Evolutionary conservation across 495 filamentous ascomycete genomes (phyloP).

Genomic region (Peziza echinospora): DNA sequence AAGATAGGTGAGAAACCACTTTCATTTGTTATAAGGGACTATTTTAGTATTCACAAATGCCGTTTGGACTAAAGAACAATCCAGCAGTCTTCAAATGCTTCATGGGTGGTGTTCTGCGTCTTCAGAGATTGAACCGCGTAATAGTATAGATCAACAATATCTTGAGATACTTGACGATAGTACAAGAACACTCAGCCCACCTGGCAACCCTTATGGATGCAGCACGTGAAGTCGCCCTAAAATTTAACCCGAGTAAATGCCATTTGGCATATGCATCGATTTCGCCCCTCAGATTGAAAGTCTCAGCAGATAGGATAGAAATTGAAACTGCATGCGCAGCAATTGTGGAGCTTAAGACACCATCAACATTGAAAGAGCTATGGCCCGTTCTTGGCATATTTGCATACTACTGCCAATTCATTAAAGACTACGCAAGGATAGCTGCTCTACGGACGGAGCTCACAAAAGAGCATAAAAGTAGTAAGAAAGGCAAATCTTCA

Average conservation of each 20-base stretch:
- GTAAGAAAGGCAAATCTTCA: too few relatives aligned
- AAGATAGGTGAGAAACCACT: neutral
- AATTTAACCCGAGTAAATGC: neutral
- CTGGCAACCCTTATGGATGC: neutral
- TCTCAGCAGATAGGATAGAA: neutral
- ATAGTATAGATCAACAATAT: slow-evolving; percentile 2
- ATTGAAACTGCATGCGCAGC: neutral
- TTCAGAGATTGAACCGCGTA: neutral
- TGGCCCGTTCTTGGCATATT: slow-evolving; percentile 1
- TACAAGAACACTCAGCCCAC: neutral
- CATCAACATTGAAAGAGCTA: neutral
- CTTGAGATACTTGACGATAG: neutral
- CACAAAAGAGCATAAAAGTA: neutral
- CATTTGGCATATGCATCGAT: neutral
- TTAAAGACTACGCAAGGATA: slow-evolving; percentile 1
- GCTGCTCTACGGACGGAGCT: neutral
- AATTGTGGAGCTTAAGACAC: neutral
- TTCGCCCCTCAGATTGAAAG: neutral
- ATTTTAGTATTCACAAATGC: neutral
- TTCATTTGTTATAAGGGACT: neutral
- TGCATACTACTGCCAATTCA: slow-evolving; percentile 2
- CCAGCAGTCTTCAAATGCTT: slow-evolving; percentile 1
- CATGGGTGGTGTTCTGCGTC: neutral
- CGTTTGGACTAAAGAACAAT: slow-evolving; percentile 1
- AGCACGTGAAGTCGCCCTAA: neutral